Base-by-base conservation (phyloP, 176 grass and related monocot species). In the Ensete ventricosum region DNA sequence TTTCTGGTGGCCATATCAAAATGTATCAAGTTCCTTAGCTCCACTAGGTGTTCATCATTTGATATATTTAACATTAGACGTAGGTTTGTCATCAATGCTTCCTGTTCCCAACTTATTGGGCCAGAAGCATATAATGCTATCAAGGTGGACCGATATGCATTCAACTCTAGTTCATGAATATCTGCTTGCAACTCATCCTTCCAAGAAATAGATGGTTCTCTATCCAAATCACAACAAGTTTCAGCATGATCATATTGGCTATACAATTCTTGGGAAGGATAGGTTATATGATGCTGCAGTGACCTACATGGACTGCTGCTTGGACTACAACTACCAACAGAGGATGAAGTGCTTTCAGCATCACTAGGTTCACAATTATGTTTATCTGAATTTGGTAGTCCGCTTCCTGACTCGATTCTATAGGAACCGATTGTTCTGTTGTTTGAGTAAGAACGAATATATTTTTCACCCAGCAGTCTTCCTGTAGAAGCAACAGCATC, bases 61-160 rank as follows among this genome's bases (percentile, higher is more conserved):
- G 94, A 93, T 69, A 98, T 98, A 79, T 91, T 98, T 85, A 98
- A 55, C 74, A 80, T 85, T 85, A 91, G 76, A 77, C 90, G 92
- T 62, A 98, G 84, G 83, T 98, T 93, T 84, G 88, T 88, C 84
- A 98, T 79, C 77, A 93, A 76, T 75, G 88, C 88, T 81, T 98
- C 90, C 81, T 88, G 90, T 76, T 98, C 94, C 94, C 94, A 98
- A 79, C 90, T 98, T 81, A 98, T 84, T 75, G 90, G 87, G 55
- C 94, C 90, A 89, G 79, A 93, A 78, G 83, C 82, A 88, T 91
- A 87, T 72, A 93, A 83, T 22, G 80, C 94, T 77, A 81, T 81
- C 88, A 98, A 79, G 51, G 88, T 98, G 77, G 94, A 81, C 83
- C 86, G 77, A 66, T 98, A 98, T 14, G 89, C 94, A 89, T 91